These are phyloP conservation scores for Rhizoctonia solani DNA, from an alignment of 1,284 basidiomycete species.

Conservation along the genomic window DNA sequence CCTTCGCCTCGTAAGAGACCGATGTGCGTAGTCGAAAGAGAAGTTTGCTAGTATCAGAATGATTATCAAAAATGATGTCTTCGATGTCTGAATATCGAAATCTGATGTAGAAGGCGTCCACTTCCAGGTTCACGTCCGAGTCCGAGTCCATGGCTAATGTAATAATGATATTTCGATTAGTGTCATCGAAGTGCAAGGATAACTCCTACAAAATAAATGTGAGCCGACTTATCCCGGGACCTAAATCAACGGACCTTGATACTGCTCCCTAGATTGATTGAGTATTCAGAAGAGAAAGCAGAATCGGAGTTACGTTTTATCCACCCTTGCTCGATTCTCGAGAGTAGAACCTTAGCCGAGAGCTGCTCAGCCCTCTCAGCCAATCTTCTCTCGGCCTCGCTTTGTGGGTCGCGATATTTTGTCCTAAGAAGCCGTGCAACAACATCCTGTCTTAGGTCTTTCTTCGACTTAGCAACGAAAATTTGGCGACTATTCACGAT, in stretches of 20 bases:
- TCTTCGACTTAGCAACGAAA: constrained; percentile 49
- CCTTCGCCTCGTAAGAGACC: constrained; percentile 49
- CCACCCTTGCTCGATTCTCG: constrained; percentile 60
- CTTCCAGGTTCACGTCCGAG: neutral
- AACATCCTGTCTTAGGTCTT: constrained; percentile 45
- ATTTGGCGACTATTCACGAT: constrained; percentile 45
- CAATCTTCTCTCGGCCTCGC: constrained; percentile 57
- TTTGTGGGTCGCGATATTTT: constrained; percentile 56
- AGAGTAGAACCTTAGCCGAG: constrained; percentile 48
- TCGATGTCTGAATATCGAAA: constrained; percentile 24
- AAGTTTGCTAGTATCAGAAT: constrained; percentile 4
- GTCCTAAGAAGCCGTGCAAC: constrained; percentile 54
- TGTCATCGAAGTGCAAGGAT: constrained; percentile 12
- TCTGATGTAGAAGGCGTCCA: neutral
- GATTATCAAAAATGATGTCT: constrained; percentile 2
- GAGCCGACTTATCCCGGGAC: constrained; percentile 51
- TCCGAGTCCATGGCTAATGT: neutral
- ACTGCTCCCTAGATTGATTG: constrained; percentile 47
- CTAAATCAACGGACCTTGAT: constrained; percentile 44
- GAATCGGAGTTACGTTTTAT: constrained; percentile 54
- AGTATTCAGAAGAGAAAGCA: constrained; percentile 60
- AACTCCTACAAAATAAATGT: neutral
- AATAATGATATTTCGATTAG: neutral
- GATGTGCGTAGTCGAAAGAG: constrained; percentile 10
- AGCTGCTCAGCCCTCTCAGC: constrained; percentile 47